Evolutionary conservation across 2,329 filamentous ascomycete species (phyloP), one percentile per base, ranked within the genome.

Genomic region (Xylariomycetidae sp.): DNA sequence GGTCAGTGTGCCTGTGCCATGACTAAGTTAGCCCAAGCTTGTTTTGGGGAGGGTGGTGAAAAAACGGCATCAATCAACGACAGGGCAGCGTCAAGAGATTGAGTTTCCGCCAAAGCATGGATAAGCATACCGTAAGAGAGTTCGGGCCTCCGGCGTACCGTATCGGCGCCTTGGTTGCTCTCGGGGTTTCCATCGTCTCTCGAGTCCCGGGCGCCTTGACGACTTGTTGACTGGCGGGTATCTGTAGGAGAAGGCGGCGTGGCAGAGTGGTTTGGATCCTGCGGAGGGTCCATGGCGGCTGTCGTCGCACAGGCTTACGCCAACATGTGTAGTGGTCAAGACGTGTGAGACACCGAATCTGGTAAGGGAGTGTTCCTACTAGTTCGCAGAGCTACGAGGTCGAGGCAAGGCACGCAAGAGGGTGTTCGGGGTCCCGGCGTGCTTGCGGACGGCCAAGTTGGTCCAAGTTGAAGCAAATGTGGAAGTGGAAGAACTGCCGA

Each of bases 131-230:
- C 79, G 15, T 58, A 60, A 16, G 26, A 29, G 16, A 47, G 46
- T 44, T 80, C 76, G 36, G 71, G 65, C 44, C 72, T 67, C 46
- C 72, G 67, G 44, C 77, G 69, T 45, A 78, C 63, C 12, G 76
- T 79, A 36, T 79, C 76, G 15, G 69, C 70, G 14, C 74, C 75
- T 50, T 76, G 73, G 47, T 68, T 69, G 54, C 67, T 74, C 46
- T 76, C 74, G 4, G 70, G 63, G 29, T 68, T 52, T 16, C 57
- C 61, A 29, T 73, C 68, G 23, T 68, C 66, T 36, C 54, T 59
- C 8, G 8, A 8, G 16, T 24, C 30, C 48, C 39, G 28, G 27
- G 58, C 42, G 28, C 59, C 50, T 42, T 47, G 50, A 46, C 43
- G 40, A 28, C 54, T 55, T 25, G 15, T 12, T 8, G 61, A 57